Percentiles rank a stretch among this genome's conserved stretches.
Conservation (phyloP, 331 rosid genomes). For the Quercus tomentella region DNA sequence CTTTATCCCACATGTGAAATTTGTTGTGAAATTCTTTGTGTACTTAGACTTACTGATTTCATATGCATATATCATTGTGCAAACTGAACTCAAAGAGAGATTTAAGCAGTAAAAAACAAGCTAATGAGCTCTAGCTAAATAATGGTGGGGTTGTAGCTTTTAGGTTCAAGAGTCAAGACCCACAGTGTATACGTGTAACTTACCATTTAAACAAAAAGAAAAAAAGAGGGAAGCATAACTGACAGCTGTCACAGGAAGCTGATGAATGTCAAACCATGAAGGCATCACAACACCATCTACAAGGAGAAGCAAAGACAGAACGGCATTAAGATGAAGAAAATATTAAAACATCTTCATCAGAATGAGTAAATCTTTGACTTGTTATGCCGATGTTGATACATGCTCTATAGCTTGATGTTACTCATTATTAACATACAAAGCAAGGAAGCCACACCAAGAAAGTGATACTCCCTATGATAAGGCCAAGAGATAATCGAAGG, state of each 20-base stretch:
- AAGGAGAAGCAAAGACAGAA: conserved; percentile 13
- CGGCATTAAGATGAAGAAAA: no score
- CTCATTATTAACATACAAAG: background rate
- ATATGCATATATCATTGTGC: background rate
- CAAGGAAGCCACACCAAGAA: background rate
- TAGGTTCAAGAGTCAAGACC: no score
- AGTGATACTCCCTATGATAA: background rate
- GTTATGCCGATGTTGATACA: background rate
- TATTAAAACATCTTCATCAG: background rate
- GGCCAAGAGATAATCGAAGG: background rate
- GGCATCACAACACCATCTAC: conserved; percentile 63
- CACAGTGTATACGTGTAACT: no score
- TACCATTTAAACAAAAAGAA: background rate
- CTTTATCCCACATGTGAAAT: no score
- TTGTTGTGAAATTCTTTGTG: no score
- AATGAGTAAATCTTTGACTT: background rate
- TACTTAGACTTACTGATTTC: no score
- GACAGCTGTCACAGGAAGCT: conserved; percentile 67
- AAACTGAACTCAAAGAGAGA: background rate
- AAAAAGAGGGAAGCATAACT: conserved; percentile 21
- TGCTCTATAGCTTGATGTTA: background rate
- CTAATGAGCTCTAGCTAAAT: no score
- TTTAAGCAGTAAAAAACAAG: background rate
- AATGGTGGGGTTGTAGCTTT: no score
- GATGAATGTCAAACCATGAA: conserved; percentile 75